A percentile compares a stretch with the other conserved stretches of the same genome.
phyloP scores from a whole-genome alignment of 129 eudicot species.

The Gnaphalium uliginosum region DNA sequence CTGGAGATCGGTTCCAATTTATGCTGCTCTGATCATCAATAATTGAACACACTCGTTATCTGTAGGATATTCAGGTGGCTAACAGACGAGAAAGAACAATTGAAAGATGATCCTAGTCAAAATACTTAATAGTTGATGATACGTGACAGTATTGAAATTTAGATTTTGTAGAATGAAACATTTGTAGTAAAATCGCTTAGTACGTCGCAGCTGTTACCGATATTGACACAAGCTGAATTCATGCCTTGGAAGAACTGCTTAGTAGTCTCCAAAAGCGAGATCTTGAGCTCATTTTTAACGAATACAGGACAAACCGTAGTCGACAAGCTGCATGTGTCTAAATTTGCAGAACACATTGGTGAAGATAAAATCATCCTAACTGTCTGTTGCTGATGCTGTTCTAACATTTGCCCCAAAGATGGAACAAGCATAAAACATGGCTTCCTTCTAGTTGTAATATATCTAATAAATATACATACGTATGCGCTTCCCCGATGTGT shows the following conservation, averaged over 20 bases:
- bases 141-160: slow-evolving; percentile 29
- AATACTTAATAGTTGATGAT: slow-evolving; percentile 63
- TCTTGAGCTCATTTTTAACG: slow-evolving; percentile 59
- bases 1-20: not conserved
- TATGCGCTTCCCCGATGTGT: too few relatives aligned
- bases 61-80: slow-evolving; percentile 71
- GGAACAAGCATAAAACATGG: slow-evolving; percentile 31
- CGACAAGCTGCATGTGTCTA: slow-evolving; percentile 60
- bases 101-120: slow-evolving; percentile 39
- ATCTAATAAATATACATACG: too few relatives aligned
- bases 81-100: slow-evolving; percentile 56
- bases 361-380: slow-evolving; percentile 61
- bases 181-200: too few relatives aligned
- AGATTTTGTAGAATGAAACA: not conserved
- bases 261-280: slow-evolving; percentile 49
- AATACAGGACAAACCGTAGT: slow-evolving; percentile 66
- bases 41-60: not conserved
- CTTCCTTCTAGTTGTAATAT: too few relatives aligned
- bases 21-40: not conserved
- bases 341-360: slow-evolving; percentile 43
- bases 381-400: slow-evolving; percentile 68
- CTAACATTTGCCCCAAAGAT: slow-evolving; percentile 46
- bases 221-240: slow-evolving; percentile 81
- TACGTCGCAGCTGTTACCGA: slow-evolving; percentile 92
- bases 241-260: slow-evolving; percentile 60